Evolutionary conservation across 495 filamentous ascomycete species (phyloP).

Genomic region (Xylaria grammica): DNA sequence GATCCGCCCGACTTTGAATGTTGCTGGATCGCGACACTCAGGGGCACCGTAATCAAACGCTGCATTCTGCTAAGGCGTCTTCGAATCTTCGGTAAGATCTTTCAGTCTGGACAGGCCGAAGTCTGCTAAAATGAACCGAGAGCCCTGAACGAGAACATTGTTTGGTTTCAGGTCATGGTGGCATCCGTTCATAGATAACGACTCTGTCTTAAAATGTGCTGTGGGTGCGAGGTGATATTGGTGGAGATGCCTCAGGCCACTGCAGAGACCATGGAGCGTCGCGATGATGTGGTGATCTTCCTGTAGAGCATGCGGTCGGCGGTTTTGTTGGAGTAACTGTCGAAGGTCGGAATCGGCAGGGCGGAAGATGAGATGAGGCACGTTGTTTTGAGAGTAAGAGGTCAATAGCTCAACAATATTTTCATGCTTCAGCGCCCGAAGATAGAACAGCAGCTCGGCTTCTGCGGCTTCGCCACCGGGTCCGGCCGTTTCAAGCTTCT

Average conservation of each 20-base stretch:
- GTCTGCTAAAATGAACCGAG: neutral
- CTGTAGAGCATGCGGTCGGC: no score
- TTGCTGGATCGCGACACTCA: neutral
- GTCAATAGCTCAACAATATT: constrained; percentile 21
- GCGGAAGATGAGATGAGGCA: neutral
- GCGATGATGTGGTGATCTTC: neutral
- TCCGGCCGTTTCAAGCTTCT: no score
- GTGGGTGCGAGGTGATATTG: neutral
- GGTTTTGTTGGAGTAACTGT: no score
- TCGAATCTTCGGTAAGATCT: neutral
- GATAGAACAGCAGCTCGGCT: no score
- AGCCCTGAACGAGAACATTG: neutral
- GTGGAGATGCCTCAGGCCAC: no score
- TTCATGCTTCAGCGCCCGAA: constrained; percentile 20
- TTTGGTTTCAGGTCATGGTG: neutral
- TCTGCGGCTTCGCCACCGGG: no score
- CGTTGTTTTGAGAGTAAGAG: constrained; percentile 17
- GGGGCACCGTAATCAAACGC: neutral
- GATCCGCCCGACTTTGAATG: constrained; percentile 9
- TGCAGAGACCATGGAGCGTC: neutral
- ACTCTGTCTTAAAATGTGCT: neutral
- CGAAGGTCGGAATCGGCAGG: neutral
- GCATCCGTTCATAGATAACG: neutral
- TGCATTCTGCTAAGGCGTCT: neutral
- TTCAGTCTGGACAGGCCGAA: neutral